phyloP scores from a whole-genome alignment of 2,329 filamentous ascomycete species.

The Arthrobotrys sinensis region DNA sequence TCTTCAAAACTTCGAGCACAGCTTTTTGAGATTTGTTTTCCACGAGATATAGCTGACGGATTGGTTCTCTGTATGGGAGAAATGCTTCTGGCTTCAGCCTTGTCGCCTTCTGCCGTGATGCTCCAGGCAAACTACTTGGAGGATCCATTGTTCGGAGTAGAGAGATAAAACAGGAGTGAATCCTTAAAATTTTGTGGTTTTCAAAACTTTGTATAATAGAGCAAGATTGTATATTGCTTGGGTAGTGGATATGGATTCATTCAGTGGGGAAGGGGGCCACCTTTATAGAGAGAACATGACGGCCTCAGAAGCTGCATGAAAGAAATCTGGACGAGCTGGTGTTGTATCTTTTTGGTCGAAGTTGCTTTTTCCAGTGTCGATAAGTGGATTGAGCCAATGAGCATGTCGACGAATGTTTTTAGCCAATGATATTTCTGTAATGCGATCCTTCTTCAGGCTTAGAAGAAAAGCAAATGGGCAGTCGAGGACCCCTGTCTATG shows the following conservation, averaged over 20 bases:
- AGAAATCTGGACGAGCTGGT: background rate
- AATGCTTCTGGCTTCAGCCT: slow-evolving; percentile 25
- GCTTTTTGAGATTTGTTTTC: background rate
- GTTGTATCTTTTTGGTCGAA: background rate
- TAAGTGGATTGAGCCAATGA: background rate
- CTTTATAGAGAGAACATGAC: background rate
- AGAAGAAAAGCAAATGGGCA: too few relatives aligned
- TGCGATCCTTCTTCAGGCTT: background rate
- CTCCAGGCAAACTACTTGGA: background rate
- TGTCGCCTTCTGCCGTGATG: slow-evolving; percentile 3
- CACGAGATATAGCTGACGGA: slow-evolving; percentile 17
- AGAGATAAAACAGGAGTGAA: background rate
- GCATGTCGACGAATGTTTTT: background rate
- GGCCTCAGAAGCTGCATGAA: background rate
- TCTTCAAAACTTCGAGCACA: background rate
- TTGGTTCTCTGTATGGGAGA: slow-evolving; percentile 1
- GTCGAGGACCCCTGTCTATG: background rate
- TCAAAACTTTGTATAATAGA: background rate
- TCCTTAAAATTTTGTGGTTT: too few relatives aligned
- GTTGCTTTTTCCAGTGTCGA: slow-evolving; percentile 1
- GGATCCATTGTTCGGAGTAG: background rate
- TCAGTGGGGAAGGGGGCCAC: background rate
- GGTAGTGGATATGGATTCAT: background rate
- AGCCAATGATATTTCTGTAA: background rate
- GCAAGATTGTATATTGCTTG: background rate